Evolutionary conservation across 441 rosid species (phyloP), one percentile per base, ranked within the genome.

Genomic region (Isatis lusitanica): DNA sequence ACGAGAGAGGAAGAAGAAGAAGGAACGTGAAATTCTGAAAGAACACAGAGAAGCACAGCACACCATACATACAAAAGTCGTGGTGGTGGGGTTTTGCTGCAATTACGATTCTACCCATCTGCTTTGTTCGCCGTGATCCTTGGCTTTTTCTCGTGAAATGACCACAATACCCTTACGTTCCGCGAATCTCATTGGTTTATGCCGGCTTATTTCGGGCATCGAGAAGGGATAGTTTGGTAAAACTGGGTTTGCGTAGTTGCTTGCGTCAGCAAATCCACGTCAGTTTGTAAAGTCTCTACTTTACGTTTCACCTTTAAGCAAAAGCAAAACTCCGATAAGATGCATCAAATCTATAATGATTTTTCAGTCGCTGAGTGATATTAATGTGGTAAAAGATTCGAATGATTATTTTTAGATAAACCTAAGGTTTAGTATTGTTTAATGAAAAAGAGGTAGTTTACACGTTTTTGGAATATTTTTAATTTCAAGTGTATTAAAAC

Each of bases 261-360:
- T 71, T 71, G 24, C 77, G 77, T 71, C 36, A 71, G 36, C 53
- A 48, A 47, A 0, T 48, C 74, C 74, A 48, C 67, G 68, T 71
- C 65, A 57, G 46, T 33, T 9, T 57, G 42, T 56, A 21, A 73
- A 56, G 50, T 56, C 61, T 55, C 35, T 71, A 11, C 57, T 43
- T 36, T 30, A n/a, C 16, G 3, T 17, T 44, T 31, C 46, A 43
- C 0, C 74, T 75, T 75, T 46, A 56, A 60, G 69, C 77, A 42
- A 77, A 76, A 76, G 76, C 55, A 63, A 61, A 69, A 44, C 36
- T 62, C 35, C 13, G n/a, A 18, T 48, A n/a, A 43, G 30, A 43
- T 33, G 57, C 60, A 55, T 69, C 66, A 63, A 56, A 70, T 63
- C 44, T 55, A 51, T 38, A 44, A 47, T 53, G 17, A 38, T 59